Evolutionary conservation across 2,329 filamentous ascomycete species (phyloP), one percentile per base, ranked within the genome.

Genomic region (Ascosphaera acerosa): DNA sequence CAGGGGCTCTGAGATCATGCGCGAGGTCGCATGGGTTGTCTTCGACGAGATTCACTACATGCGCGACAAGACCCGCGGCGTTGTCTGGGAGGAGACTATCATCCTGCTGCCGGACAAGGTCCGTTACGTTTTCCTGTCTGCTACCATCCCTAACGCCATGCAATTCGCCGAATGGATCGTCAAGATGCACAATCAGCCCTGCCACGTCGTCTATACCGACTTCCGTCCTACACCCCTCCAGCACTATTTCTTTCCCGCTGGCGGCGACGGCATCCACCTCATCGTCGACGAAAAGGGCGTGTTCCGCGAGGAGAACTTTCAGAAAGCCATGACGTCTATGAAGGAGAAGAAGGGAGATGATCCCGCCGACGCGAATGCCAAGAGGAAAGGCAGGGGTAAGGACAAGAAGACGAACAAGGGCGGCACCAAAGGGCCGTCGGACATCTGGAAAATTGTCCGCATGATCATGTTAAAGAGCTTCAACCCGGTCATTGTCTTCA

Each of bases 21-120:
- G 87, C 41, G 87, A 97, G 57, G 89, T 97, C 2, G 82, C 76
- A 10, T 97, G 87, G 87, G 89, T 97, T 2, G 62, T 97, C 2
- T 97, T 97, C 43, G 87, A 97, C 53, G 87, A 97, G 53, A 90
- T 97, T 38, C 87, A 97, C 53, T 97, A 97, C 54, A 74, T 97
- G 70, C 71, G 87, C 45, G 87, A 97, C 54, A 89, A 89, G 53
- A 61, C 70, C 31, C 67, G 87, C 53, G 87, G 87, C 59, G 87
- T 97, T 1, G 87, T 97, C 2, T 97, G 87, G 87, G 87, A 97
- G 52, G 87, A 97, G 58, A 94, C 87, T 23, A 94, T 97, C 47
- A 97, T 97, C 45, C 64, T 97, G 41, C 62, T 97, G 18, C 87
- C 87, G 3, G 87, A 97, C 59, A 94, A 97, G 63, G 89, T 97